A percentile compares a stretch with the other conserved stretches of the same genome.
phyloP scores from a whole-genome alignment of 2,329 filamentous ascomycete genomes.

The Onygenales sp. region DNA sequence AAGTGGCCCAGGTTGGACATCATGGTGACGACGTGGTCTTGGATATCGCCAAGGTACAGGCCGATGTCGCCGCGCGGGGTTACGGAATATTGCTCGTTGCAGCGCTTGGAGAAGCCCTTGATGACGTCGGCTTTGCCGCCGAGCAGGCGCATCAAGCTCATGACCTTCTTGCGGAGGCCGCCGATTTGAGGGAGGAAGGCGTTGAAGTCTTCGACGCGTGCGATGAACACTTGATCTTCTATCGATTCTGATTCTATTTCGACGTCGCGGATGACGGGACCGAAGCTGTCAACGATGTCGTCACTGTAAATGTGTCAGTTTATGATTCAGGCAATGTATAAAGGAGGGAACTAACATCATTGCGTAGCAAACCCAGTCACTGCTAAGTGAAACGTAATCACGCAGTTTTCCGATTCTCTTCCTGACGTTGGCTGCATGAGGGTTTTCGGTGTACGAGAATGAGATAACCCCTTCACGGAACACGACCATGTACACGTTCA shows the following conservation, averaged over 20 bases:
- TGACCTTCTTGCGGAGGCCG: constrained; percentile 84
- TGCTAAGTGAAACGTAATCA: constrained; percentile 88
- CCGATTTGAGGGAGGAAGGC: constrained; percentile 82
- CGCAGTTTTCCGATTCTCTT: constrained; percentile 86
- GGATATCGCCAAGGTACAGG: constrained; percentile 92
- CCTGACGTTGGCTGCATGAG: constrained; percentile 79
- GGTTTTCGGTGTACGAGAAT: constrained; percentile 84
- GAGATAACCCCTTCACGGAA: constrained; percentile 92
- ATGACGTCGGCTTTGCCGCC: constrained; percentile 98
- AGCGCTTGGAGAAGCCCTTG: constrained; percentile 93
- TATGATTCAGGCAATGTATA: not conserved
- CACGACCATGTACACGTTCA: constrained; percentile 94
- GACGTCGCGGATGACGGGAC: constrained; percentile 75
- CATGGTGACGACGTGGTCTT: constrained; percentile 99
- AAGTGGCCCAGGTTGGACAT: constrained; percentile 93
- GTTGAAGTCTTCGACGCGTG: constrained; percentile 80
- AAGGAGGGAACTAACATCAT: constrained; percentile 59
- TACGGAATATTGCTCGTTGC: constrained; percentile 93
- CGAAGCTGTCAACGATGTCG: constrained; percentile 94
- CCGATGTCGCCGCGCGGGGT: constrained; percentile 95
- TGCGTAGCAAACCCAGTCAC: constrained; percentile 98
- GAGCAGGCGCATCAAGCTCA: constrained; percentile 83
- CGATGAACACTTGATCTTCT: constrained; percentile 90
- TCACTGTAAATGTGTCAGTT: constrained; percentile 46
- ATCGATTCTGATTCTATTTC: constrained; percentile 86